These are phyloP conservation scores for Magnaporthales sp. DNA, from an alignment of 2,329 filamentous ascomycete species.

Conservation along the genomic window DNA sequence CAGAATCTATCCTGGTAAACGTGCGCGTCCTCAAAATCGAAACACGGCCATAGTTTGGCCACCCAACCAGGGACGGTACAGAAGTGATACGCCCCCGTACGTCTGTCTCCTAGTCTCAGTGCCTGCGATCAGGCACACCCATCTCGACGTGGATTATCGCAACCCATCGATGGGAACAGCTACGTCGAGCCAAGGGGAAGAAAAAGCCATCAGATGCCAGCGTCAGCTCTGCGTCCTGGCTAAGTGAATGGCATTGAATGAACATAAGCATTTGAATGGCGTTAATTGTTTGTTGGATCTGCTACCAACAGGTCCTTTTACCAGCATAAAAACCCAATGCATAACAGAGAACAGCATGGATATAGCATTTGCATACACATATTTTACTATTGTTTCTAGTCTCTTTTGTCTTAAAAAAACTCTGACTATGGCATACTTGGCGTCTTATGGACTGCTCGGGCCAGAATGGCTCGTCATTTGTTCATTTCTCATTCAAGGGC, in stretches of 20 bases:
- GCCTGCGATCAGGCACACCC: neutral
- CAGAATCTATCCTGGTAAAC: neutral
- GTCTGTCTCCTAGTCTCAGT: too few relatives aligned
- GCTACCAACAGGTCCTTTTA: neutral
- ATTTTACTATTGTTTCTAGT: neutral
- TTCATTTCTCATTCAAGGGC: neutral
- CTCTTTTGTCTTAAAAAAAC: neutral
- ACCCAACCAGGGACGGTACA: neutral
- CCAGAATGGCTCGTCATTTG: neutral
- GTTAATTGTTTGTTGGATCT: slow-evolving; percentile 1
- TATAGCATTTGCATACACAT: slow-evolving; percentile 2
- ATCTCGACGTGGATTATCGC: neutral
- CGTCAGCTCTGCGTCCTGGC: neutral
- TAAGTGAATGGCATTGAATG: neutral
- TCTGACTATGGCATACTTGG: neutral
- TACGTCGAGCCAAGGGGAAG: neutral
- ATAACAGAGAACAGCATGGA: neutral
- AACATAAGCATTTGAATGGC: slow-evolving; percentile 2
- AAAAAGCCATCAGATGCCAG: neutral
- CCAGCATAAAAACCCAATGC: neutral
- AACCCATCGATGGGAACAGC: neutral
- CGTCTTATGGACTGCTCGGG: neutral
- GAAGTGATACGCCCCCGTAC: neutral
- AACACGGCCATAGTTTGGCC: neutral
- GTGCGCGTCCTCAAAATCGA: neutral